Base-by-base conservation (phyloP, 1,284 basidiomycete species). In the Cutaneotrichosporon mucoides region DNA sequence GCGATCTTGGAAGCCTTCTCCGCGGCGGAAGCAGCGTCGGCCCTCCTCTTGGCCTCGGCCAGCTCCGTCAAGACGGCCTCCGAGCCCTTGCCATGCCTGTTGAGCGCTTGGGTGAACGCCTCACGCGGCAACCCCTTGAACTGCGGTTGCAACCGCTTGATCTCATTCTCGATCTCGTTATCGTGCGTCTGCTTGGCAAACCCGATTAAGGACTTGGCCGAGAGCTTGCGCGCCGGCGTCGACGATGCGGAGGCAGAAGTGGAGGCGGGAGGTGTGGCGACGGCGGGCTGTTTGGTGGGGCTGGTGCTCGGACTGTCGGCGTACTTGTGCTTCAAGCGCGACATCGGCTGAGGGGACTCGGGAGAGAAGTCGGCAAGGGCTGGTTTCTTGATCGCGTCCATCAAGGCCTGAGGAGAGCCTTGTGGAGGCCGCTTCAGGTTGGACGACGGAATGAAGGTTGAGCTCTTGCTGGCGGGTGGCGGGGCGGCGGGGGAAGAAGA, bases 321-420 rank as follows among this genome's bases (percentile, higher is more conserved):
- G 24, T 53, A 56, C 33, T 62, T 65, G 15, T 61, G 53, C 61
- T 68, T 74, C 54, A 67, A 49, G 16, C 62, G 60, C 35, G 60
- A 64, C 16, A 65, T 60, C 13, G 54, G 65, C 46, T 50, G 65
- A 12, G 69, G 66, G 33, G 68, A 64, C 2, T 38, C 37, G 4
- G 67, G 66, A 6, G 65, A 65, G 24, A 46, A 55, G 48, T 59
- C 59, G 38, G 49, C 43, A 2, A 40, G 37, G 7, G 53, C 24
- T 6, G 51, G 36, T 1, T 45, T 37, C 44, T 53, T 58, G 34
- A 51, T 41, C 6, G 49, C 16, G 6, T 24, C 38, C 49, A 51
- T 51, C 16, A 51, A 3, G 37, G 49, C 49, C 38, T 33, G 16
- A 4, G 53, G 53, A 12, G 53, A 54, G 9, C 53, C 53, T 5